These are phyloP conservation scores for Hericium erinaceus DNA, from an alignment of 768 basidiomycete species.

Conservation along the genomic window DNA sequence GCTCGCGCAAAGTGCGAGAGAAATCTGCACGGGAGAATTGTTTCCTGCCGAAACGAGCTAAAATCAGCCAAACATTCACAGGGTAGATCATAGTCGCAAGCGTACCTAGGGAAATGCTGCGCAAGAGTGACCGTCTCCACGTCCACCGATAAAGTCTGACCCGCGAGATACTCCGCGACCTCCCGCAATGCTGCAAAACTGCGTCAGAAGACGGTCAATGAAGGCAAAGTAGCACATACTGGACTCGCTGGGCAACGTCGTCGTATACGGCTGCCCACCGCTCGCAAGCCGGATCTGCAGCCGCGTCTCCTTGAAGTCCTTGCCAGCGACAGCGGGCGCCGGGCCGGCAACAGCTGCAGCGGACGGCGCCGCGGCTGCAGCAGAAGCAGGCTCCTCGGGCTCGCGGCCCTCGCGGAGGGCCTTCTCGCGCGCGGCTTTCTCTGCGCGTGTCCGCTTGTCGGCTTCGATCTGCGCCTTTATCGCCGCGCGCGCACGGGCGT, in stretches of 20 bases:
- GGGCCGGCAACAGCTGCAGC: slow-evolving; percentile 26
- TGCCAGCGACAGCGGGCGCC: slow-evolving; percentile 38
- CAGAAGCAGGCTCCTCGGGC: slow-evolving; percentile 23
- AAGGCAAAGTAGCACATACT: slow-evolving; percentile 35
- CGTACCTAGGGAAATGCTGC: slow-evolving; percentile 79
- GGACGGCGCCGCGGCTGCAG: slow-evolving; percentile 24
- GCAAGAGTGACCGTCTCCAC: slow-evolving; percentile 74
- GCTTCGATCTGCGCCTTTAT: slow-evolving; percentile 92
- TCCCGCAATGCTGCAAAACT: slow-evolving; percentile 55
- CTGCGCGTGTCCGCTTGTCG: slow-evolving; percentile 83
- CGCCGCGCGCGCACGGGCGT: slow-evolving; percentile 76
- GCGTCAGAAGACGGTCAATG: background rate
- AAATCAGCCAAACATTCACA: too few relatives aligned
- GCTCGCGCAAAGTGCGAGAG: slow-evolving; percentile 67
- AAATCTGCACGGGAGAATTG: slow-evolving; percentile 66
- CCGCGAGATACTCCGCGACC: slow-evolving; percentile 83
- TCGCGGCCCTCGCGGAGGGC: slow-evolving; percentile 74
- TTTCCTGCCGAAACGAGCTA: slow-evolving; percentile 43
- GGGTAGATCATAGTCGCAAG: background rate
- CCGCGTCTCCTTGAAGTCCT: slow-evolving; percentile 80
- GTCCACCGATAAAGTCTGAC: slow-evolving; percentile 56
- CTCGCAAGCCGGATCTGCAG: slow-evolving; percentile 82
- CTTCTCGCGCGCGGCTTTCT: slow-evolving; percentile 84
- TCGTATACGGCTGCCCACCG: slow-evolving; percentile 75
- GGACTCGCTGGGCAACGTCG: slow-evolving; percentile 69